A percentile compares a stretch with the other conserved stretches of the same genome.
Evolutionary conservation across 1,139 yeast species (phyloP).

Genomic region (Lodderomyces theae): DNA sequence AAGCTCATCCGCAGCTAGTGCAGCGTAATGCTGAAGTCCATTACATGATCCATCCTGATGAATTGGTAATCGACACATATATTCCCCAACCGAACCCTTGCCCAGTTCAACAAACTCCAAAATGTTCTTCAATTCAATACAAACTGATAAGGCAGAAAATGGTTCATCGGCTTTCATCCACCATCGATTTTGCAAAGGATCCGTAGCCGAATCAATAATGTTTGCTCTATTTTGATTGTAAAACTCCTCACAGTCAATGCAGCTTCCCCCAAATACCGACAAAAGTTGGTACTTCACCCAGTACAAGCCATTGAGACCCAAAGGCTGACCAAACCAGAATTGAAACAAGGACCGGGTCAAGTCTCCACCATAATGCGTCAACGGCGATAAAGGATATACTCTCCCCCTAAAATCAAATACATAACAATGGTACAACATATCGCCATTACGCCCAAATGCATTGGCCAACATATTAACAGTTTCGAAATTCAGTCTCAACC

Average conservation of each 20-base stretch:
- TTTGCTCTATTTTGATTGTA: slow-evolving; percentile 21
- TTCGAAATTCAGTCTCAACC: slow-evolving; percentile 23
- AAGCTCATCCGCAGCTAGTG: slow-evolving; percentile 33
- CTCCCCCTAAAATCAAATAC: slow-evolving; percentile 43
- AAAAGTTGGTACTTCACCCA: slow-evolving; percentile 46
- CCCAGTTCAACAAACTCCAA: slow-evolving; percentile 15
- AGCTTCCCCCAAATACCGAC: slow-evolving; percentile 32
- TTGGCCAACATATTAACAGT: slow-evolving; percentile 24
- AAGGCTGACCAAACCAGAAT: slow-evolving; percentile 39
- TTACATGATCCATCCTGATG: slow-evolving; percentile 50
- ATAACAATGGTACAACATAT: slow-evolving; percentile 40
- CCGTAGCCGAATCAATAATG: slow-evolving; percentile 27
- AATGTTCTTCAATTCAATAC: slow-evolving; percentile 31
- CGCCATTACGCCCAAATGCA: slow-evolving; percentile 33
- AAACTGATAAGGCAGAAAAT: slow-evolving; percentile 39
- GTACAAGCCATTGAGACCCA: slow-evolving; percentile 33
- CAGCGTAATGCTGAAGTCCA: slow-evolving; percentile 50
- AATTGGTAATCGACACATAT: slow-evolving; percentile 35
- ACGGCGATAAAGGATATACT: slow-evolving; percentile 37
- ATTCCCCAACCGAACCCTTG: slow-evolving; percentile 20
- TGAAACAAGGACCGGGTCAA: slow-evolving; percentile 31
- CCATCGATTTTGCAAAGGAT: slow-evolving; percentile 32
- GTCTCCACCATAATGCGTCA: slow-evolving; percentile 41
- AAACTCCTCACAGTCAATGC: slow-evolving; percentile 27
- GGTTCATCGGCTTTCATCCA: slow-evolving; percentile 43